Evolutionary conservation across 179 eudicot genomes (phyloP), one percentile per base, ranked within the genome.

Genomic region (Patellifolia procumbens): DNA sequence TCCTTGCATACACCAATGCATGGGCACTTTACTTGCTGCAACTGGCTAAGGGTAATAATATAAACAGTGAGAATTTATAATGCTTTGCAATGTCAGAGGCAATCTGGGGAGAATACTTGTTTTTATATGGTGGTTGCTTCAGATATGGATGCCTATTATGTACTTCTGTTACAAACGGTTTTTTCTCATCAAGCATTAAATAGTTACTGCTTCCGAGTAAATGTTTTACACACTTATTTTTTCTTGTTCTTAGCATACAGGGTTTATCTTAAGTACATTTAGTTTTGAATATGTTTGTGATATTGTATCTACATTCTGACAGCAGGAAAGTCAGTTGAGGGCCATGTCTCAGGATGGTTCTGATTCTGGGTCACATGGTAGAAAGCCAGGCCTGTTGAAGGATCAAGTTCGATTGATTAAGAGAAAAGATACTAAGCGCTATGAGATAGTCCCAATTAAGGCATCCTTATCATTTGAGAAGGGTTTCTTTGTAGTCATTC

Each of bases 381-480:
- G 81, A 63, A 90, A 68, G 46, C 82, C 92, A 10, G 97, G 96
- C 35, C 80, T 92, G 68, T 82, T 94, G 49, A 89, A 96, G 77
- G 98, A 94, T 87, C 94, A 91, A 85, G 94, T 94, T 59, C 94
- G 88, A 55, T 81, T 92, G 76, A 81, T 88, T 53, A 89, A 92
- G 76, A 86, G 86, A 83, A 94, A 89, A 75, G 94, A 91, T 70
- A 85, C 87, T 26, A 78, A 86, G 82, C 91, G 97, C 16, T 89
- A 85, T 81, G 97, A 88, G 86, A 91, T 89, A 67, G 85, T 69
- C 37, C 93, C 89, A 20, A 89, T 94, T 62, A 90, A 85, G 75
- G 93, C 89, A 63, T 80, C 86, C n/a, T 79, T 94, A 37, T 89
- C 94, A n/a, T 92, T 91, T 74, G 98, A 94, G 85, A 94, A 94